Conservation (phyloP, 2,329 filamentous ascomycete genomes). For the Clonostachys solani region DNA sequence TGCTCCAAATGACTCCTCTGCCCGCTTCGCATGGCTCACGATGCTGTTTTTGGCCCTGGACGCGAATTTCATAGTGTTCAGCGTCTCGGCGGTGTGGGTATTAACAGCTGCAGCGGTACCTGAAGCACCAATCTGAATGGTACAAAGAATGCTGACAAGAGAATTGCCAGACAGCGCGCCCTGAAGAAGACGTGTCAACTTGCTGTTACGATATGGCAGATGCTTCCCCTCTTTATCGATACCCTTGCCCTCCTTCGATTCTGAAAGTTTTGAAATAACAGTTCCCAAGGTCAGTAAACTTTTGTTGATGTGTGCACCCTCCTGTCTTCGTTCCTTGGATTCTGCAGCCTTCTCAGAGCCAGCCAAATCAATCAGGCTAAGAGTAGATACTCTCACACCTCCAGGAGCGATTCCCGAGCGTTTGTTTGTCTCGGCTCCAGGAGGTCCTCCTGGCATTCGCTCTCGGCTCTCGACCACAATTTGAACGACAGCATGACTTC, state of each 20-base stretch:
- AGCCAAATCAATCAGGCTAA: conserved; percentile 93
- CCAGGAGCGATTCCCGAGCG: conserved; percentile 71
- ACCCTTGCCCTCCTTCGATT: conserved; percentile 69
- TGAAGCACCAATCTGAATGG: conserved; percentile 81
- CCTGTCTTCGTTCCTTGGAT: conserved; percentile 86
- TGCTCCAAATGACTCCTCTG: conserved; percentile 78
- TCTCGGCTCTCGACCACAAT: conserved; percentile 97
- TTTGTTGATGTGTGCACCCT: conserved; percentile 98
- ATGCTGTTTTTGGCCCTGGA: conserved; percentile 97
- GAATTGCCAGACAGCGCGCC: conserved; percentile 90
- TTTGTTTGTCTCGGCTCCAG: conserved; percentile 48
- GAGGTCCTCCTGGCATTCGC: conserved; percentile 57
- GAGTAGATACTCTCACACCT: conserved; percentile 89
- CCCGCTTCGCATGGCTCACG: conserved; percentile 92
- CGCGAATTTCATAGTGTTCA: conserved; percentile 96
- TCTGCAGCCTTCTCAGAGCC: conserved; percentile 96
- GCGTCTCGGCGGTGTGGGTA: conserved; percentile 78
- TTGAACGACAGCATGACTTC: conserved; percentile 96
- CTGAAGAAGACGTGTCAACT: conserved; percentile 88
- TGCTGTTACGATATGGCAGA: conserved; percentile 94
- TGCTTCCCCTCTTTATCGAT: conserved; percentile 85
- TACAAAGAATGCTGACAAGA: conserved; percentile 95
- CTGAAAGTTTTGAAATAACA: conserved; percentile 89
- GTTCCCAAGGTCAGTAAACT: conserved; percentile 91
- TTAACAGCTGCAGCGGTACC: conserved; percentile 67